Base-by-base conservation (phyloP, 2,329 filamentous ascomycete genomes). In the Penicillium sp. region DNA sequence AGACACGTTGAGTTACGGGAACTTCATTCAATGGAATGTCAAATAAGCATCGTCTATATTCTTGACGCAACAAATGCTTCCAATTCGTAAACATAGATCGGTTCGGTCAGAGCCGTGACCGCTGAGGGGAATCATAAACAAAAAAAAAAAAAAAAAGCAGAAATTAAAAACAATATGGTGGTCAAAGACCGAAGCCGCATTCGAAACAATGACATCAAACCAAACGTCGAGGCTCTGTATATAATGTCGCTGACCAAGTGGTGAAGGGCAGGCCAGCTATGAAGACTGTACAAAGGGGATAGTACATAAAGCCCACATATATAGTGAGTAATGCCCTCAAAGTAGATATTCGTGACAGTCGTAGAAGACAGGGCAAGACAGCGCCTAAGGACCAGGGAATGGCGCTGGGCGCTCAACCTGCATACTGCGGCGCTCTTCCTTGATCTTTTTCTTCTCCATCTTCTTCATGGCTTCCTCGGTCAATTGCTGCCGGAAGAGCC, bases 401-500 rank as follows among this genome's bases (percentile, higher is more conserved):
- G 56, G 53, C 25, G 51, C 27, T 20, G 54, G 42, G 3, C 53
- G 52, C 12, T 60, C 52, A 44, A 56, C 33, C 13, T 61, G 53
- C 40, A 57, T 43, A 47, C 58, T 64, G 32, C 46, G 55, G 20
- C 63, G 55, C 49, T 67, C 60, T n/a, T 72, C 69, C 53, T 69
- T 75, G 49, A 72, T 66, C 47, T 71, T 72, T 57, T 75, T 73
- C 64, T 78, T 78, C 57, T 78, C 70, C 9, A 80, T 72, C 58
- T 79, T 78, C 55, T 76, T 75, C 56, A 86, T 83, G 1, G 82
- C 83, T 58, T 83, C 76, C 41, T 78, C 71, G 0, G 89, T 95
- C 48, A 95, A 69, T 55, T 89, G 82, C 65, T 93, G 89, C 27
- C 88, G 76, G 61, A 87, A 82, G 70, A 93, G 81, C 39, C 84